Conservation (phyloP, 148 eudicot genomes). For the Bassia scoparia region DNA sequence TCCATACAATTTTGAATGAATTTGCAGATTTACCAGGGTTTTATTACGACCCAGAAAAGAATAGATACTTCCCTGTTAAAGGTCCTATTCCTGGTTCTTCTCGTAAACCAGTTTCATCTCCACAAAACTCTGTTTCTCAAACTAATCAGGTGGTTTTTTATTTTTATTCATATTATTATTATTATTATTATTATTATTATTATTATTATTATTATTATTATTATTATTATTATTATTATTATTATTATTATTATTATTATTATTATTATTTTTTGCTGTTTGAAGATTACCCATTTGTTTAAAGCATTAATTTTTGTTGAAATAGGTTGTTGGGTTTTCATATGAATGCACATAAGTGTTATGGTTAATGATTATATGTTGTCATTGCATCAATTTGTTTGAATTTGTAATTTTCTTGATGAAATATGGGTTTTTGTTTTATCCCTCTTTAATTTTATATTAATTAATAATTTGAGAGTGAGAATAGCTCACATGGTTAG, state of each 20-base stretch:
- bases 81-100: slow-evolving; percentile 70
- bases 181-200: too few relatives aligned
- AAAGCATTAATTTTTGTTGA: neutral
- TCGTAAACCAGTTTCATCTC: slow-evolving; percentile 25
- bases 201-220: too few relatives aligned
- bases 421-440: neutral
- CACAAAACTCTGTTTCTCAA: slow-evolving; percentile 20
- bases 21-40: slow-evolving; percentile 68
- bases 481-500: too few relatives aligned
- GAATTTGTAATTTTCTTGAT: neutral
- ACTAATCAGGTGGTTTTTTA: slow-evolving; percentile 25
- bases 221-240: too few relatives aligned
- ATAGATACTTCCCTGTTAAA: slow-evolving; percentile 61
- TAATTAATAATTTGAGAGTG: too few relatives aligned
- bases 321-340: neutral
- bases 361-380: neutral
- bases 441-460: too few relatives aligned
- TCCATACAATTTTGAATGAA: neutral
- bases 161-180: neutral
- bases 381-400: neutral
- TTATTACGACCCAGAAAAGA: slow-evolving; percentile 63
- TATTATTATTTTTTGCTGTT: neutral
- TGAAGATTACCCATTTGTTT: neutral
- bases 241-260: too few relatives aligned
- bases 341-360: neutral